These are phyloP conservation scores for Arthrinium phaeospermum DNA, from an alignment of 2,329 filamentous ascomycete species.

Conservation along the genomic window DNA sequence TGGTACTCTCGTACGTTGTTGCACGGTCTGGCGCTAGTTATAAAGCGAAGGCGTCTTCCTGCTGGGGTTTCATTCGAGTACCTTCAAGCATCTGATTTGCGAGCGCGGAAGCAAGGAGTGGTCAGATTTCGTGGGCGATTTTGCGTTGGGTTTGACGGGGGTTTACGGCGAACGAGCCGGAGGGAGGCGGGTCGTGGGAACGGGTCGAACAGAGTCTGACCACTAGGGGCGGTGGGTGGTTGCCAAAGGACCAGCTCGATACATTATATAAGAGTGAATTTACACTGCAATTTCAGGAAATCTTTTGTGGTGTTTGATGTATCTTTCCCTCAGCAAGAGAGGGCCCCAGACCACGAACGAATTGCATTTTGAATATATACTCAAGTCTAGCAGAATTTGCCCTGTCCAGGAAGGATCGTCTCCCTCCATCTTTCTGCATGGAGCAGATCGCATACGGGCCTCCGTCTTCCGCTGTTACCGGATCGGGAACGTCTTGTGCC, in stretches of 20 bases:
- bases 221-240: neutral
- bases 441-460: neutral
- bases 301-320: neutral
- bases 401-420: neutral
- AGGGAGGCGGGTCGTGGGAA: neutral
- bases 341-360: neutral
- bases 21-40: slow-evolving; percentile 21
- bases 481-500: neutral
- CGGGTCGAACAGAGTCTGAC: neutral
- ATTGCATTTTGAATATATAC: neutral
- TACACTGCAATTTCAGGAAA: slow-evolving; percentile 14
- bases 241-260: slow-evolving; percentile 5
- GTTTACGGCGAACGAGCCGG: neutral
- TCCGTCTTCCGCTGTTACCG: slow-evolving; percentile 17
- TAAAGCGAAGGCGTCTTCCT: slow-evolving; percentile 17
- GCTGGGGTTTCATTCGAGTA: slow-evolving; percentile 5
- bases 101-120: slow-evolving; percentile 7
- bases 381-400: neutral
- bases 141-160: neutral
- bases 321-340: neutral
- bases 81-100: slow-evolving; percentile 7
- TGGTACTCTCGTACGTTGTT: slow-evolving; percentile 15
- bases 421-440: slow-evolving; percentile 12
- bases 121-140: neutral
- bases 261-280: slow-evolving; percentile 14